Evolutionary conservation across 345 rosid species (phyloP), one percentile per base, ranked within the genome.

Genomic region (Citrus sp.): DNA sequence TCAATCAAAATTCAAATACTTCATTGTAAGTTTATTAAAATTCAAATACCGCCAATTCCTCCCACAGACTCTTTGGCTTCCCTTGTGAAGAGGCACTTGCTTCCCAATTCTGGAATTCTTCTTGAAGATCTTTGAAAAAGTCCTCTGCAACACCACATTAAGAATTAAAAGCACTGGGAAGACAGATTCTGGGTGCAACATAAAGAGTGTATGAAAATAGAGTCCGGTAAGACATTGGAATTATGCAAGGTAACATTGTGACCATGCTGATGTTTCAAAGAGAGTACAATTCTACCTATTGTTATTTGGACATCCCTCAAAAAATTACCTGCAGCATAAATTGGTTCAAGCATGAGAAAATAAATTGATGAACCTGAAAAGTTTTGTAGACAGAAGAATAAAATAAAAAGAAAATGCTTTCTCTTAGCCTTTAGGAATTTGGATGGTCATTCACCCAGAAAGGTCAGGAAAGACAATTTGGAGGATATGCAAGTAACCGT

Each of bases 11-110:
- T 63, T 27, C 69, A 63, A 19, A 28, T 30, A 40, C n/a, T 63
- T 46, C 25, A 40, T 16, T 6, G 22, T 13, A 61, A 8, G 38
- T 72, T 18, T 25, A 27, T 9, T 40, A 56, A 60, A 74, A 54
- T 37, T 7, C 94, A 73, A 40, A 9, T 87, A 93, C 98, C 78
- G 91, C 87, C 73, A 95, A 79, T 85, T 95, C 99, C 81, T 95
- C 99, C 99, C 99, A 95, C 30, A 95, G 91, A 88, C 97, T 91
- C 87, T 90, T 95, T 1, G 98, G 98, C 82, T 87, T 92, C 72
- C 91, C 98, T 61, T 92, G 89, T 5, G 94, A 84, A 67, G 98
- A 84, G 22, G 87, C 88, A 82, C 80, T 90, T 19, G 93, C 88
- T 84, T 95, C 99, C 98, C 97, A 93, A 69, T 88, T 92, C 67